Conservation (phyloP, 768 basidiomycete species). For the Suillus discolor region DNA sequence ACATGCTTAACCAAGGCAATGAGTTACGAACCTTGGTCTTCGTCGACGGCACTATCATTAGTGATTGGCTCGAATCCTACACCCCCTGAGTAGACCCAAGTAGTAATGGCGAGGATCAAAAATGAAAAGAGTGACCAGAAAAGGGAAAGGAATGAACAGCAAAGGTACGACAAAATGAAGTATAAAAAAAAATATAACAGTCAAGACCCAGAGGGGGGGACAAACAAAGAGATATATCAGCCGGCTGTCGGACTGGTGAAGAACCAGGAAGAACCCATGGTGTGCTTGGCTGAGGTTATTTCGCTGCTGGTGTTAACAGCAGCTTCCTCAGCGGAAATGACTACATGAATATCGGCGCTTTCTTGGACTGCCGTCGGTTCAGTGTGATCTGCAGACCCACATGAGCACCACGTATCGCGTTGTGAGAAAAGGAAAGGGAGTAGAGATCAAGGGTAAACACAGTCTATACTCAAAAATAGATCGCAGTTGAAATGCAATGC, state of each 20-base stretch:
- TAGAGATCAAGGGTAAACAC: conserved; percentile 7
- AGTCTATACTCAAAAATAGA: conserved; percentile 5
- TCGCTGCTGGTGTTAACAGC: conserved; percentile 18
- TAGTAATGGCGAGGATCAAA: conserved; percentile 21
- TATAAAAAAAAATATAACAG: conserved; percentile 20
- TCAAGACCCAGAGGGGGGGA: conserved; percentile 21
- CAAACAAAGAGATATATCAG: conserved; percentile 43
- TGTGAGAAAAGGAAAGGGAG: conserved; percentile 18
- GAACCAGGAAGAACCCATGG: conserved; percentile 44
- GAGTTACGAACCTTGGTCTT: conserved; percentile 40
- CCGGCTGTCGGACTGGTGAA: conserved; percentile 39
- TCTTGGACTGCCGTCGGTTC: conserved; percentile 9
- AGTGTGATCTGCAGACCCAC: conserved; percentile 19
- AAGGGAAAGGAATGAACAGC: conserved; percentile 14
- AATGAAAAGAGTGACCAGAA: conserved; percentile 21
- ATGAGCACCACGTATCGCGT: conserved; percentile 17
- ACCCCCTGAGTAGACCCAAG: conserved; percentile 32
- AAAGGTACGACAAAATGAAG: conserved; percentile 13
- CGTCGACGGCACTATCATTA: conserved; percentile 28
- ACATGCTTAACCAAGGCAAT: conserved; percentile 15
- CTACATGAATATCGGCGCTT: conserved; percentile 20
- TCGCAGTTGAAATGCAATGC: conserved; percentile 1
- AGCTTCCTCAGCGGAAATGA: conserved; percentile 13
- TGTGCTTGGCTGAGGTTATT: conserved; percentile 29
- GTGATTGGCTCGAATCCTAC: conserved; percentile 25